Conservation (phyloP, 495 filamentous ascomycete genomes). For the Thermothielavioides terrestris region DNA sequence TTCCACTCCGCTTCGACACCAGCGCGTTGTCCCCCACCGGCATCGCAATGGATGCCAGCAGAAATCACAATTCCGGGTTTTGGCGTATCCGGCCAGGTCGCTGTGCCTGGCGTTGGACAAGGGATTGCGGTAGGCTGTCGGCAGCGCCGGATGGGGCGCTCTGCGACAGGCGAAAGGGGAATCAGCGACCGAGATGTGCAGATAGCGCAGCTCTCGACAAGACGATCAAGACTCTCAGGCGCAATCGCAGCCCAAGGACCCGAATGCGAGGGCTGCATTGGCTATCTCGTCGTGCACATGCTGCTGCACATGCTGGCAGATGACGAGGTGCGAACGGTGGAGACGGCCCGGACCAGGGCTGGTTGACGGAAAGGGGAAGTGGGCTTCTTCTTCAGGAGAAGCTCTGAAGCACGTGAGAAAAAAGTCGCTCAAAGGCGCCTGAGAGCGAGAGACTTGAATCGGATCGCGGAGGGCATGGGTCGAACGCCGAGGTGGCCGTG, state of each 20-base stretch:
- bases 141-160: background rate
- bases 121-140: background rate
- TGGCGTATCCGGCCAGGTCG: too few relatives aligned
- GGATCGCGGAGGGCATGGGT: too few relatives aligned
- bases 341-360: background rate
- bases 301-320: background rate
- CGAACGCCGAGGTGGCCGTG: too few relatives aligned
- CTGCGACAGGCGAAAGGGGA: background rate
- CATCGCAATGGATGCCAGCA: conserved; percentile 8
- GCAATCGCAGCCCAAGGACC: conserved; percentile 8
- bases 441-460: too few relatives aligned
- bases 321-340: background rate
- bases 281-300: conserved; percentile 10
- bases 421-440: too few relatives aligned
- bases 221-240: background rate
- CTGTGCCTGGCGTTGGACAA: too few relatives aligned
- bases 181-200: background rate
- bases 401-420: too few relatives aligned
- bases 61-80: too few relatives aligned
- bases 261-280: conserved; percentile 2
- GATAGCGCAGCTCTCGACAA: background rate
- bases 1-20: conserved; percentile 22
- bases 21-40: conserved; percentile 8
- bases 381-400: too few relatives aligned
- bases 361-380: background rate